phyloP scores from a whole-genome alignment of 352 stramenopile species.

The Globisporangium camurandrum region DNA sequence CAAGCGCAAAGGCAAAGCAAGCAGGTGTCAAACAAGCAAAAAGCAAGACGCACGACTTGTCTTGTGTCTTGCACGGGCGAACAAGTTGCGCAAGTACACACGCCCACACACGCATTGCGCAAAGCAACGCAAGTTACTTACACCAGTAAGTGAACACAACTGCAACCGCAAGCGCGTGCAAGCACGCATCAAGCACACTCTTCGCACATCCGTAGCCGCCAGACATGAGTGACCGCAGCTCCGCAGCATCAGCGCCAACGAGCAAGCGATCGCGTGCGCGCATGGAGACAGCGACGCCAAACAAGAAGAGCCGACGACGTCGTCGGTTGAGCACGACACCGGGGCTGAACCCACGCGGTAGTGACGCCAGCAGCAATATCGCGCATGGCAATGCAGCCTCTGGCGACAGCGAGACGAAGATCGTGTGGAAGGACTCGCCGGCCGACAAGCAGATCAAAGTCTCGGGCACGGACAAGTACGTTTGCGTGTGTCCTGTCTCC shows the following conservation, averaged over 20 bases:
- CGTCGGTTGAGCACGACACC: constrained; percentile 1
- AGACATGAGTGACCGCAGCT: constrained; percentile 5
- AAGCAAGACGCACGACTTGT: too few relatives aligned
- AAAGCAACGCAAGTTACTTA: too few relatives aligned
- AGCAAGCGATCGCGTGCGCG: constrained; percentile 45
- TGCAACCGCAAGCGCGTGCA: neutral
- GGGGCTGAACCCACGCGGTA: constrained; percentile 1
- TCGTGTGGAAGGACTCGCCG: constrained; percentile 80
- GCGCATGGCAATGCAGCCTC: neutral
- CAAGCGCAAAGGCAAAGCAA: too few relatives aligned
- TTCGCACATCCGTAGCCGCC: neutral
- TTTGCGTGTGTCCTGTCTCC: neutral
- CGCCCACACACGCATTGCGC: too few relatives aligned
- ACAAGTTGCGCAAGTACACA: too few relatives aligned
- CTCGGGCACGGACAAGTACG: constrained; percentile 52
- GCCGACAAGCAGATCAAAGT: constrained; percentile 73
- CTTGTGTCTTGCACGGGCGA: too few relatives aligned
- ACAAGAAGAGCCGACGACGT: constrained; percentile 4
- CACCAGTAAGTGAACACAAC: too few relatives aligned
- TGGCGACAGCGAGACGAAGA: constrained; percentile 22
- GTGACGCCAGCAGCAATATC: neutral
- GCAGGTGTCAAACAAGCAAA: too few relatives aligned
- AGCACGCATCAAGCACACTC: neutral
- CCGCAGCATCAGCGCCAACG: constrained; percentile 1
- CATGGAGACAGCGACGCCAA: constrained; percentile 21